These are phyloP conservation scores for Mucor circinelloides DNA, from an alignment of 371 early-diverging fungal species.

Conservation along the genomic window DNA sequence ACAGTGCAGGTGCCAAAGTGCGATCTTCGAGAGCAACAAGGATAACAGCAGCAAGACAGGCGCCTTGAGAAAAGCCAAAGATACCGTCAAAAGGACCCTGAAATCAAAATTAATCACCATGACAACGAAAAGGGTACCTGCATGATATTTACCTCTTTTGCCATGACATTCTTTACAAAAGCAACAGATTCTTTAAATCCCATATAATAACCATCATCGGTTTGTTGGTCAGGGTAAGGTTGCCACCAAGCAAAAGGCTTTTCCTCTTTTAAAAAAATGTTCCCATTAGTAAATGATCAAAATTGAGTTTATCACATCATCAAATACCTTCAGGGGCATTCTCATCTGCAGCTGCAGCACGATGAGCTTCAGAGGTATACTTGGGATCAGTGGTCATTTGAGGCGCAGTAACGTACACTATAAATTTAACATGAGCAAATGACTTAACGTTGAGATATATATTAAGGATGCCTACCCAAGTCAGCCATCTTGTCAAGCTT, in stretches of 20 bases:
- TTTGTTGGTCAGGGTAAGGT: slow-evolving; percentile 22
- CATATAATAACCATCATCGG: slow-evolving; percentile 42
- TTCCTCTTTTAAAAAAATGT: slow-evolving; percentile 27
- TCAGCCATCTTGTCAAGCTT: slow-evolving; percentile 63
- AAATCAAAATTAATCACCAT: background rate
- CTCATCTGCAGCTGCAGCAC: slow-evolving; percentile 52
- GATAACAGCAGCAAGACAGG: slow-evolving; percentile 68
- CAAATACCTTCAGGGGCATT: slow-evolving; percentile 52
- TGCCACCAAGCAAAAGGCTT: slow-evolving; percentile 71
- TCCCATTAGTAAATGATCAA: too few relatives aligned
- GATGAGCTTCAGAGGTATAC: slow-evolving; percentile 51
- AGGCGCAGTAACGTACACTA: slow-evolving; percentile 70
- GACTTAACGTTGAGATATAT: background rate
- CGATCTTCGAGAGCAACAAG: slow-evolving; percentile 49
- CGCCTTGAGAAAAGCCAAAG: slow-evolving; percentile 77
- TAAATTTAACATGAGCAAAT: background rate
- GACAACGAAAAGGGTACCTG: background rate
- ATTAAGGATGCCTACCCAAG: slow-evolving; percentile 40
- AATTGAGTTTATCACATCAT: too few relatives aligned
- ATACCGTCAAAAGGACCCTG: slow-evolving; percentile 77
- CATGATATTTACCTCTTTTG: slow-evolving; percentile 42
- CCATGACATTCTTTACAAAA: slow-evolving; percentile 51
- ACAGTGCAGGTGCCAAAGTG: slow-evolving; percentile 23
- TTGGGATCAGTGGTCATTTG: slow-evolving; percentile 61
- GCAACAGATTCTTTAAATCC: slow-evolving; percentile 65